Evolutionary conservation across 192 early-diverging fungal species (phyloP).

Genomic region (Rhizoclosmatium sp.): DNA sequence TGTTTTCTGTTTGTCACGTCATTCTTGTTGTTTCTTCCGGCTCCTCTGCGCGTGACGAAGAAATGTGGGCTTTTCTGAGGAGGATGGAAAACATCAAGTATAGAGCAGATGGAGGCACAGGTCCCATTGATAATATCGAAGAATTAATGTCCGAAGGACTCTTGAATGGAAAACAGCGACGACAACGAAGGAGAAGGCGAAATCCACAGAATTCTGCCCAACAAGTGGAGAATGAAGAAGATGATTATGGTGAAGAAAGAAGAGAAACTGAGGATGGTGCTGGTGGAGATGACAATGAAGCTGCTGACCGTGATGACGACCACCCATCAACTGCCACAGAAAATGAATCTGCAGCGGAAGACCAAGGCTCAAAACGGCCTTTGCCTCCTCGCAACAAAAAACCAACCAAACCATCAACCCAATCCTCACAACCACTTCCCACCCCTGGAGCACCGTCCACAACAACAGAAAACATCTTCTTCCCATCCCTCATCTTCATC

Average conservation of each 20-base stretch:
- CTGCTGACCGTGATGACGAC: background rate
- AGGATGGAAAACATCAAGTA: conserved; percentile 42
- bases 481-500: conserved; percentile 33
- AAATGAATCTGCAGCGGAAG: background rate
- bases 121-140: background rate
- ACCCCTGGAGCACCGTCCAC: background rate
- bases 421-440: background rate
- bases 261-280: background rate
- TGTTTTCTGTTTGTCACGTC: conserved; percentile 72
- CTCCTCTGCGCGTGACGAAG: conserved; percentile 40
- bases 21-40: conserved; percentile 64
- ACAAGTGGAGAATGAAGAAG: background rate
- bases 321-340: background rate
- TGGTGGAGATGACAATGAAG: background rate
- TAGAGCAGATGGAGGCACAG: conserved; percentile 27
- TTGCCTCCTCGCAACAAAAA: background rate
- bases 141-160: background rate
- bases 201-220: background rate
- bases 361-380: background rate
- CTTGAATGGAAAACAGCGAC: background rate
- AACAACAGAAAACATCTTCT: conserved; percentile 28
- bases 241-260: background rate
- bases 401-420: background rate
- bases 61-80: conserved; percentile 44
- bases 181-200: conserved; percentile 3